phyloP scores from a whole-genome alignment of 768 basidiomycete genomes.

The Floccularia luteovirens region DNA sequence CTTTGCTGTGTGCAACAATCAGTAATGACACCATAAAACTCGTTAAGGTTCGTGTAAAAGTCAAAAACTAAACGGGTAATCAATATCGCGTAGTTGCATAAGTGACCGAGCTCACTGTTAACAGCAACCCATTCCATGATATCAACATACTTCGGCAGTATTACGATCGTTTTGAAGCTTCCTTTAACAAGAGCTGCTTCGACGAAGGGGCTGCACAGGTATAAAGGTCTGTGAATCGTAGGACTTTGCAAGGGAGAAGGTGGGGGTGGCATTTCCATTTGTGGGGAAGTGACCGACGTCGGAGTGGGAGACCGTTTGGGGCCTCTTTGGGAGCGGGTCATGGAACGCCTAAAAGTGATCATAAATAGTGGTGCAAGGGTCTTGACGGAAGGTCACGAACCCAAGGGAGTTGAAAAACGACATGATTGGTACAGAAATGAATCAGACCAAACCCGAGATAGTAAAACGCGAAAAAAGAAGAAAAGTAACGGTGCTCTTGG shows the following conservation, averaged over 20 bases:
- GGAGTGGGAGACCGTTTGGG: slow-evolving; percentile 73
- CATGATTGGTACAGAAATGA: slow-evolving; percentile 38
- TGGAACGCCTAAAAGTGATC: slow-evolving; percentile 48
- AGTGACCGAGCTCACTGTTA: slow-evolving; percentile 46
- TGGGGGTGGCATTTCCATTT: slow-evolving; percentile 32
- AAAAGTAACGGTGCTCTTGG: background rate
- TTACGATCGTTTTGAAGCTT: slow-evolving; percentile 96
- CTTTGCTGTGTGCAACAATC: slow-evolving; percentile 90
- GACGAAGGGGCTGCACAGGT: slow-evolving; percentile 92
- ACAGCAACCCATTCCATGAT: slow-evolving; percentile 93
- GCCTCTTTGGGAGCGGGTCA: slow-evolving; percentile 58
- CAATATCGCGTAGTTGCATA: background rate
- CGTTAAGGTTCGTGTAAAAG: slow-evolving; percentile 94
- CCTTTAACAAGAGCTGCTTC: slow-evolving; percentile 95
- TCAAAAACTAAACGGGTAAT: slow-evolving; percentile 71
- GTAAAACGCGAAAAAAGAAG: slow-evolving; percentile 1
- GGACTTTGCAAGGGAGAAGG: slow-evolving; percentile 27
- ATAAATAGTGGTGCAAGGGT: slow-evolving; percentile 6
- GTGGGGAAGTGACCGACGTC: slow-evolving; percentile 54
- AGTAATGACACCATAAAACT: slow-evolving; percentile 91
- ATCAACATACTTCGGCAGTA: slow-evolving; percentile 95
- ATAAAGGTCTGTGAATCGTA: slow-evolving; percentile 55
- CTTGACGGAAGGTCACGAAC: slow-evolving; percentile 27
- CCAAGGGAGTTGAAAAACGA: slow-evolving; percentile 82
- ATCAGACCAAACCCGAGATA: slow-evolving; percentile 20